phyloP scores from a whole-genome alignment of 345 rosid species.

The Cardamine resedifolia region DNA sequence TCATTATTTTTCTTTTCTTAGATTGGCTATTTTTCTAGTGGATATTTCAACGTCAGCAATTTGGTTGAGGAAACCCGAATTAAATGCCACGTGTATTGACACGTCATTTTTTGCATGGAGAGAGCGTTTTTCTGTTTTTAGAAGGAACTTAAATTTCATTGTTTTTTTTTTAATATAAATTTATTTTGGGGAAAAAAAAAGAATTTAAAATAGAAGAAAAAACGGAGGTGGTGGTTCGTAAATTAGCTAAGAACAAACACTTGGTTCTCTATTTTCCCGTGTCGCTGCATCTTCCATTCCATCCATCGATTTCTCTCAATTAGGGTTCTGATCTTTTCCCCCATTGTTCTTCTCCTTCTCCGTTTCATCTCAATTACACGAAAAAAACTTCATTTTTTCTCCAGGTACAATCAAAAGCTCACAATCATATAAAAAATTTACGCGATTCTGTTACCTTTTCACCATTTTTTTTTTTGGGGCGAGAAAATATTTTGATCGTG shows the following conservation, averaged over 20 bases:
- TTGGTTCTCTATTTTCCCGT: conserved; percentile 34
- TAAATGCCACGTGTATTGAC: conserved; percentile 23
- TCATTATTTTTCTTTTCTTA: too few species aligned
- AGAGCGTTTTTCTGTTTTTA: conserved; percentile 27
- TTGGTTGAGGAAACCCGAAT: not conserved
- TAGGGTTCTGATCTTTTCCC: conserved; percentile 40
- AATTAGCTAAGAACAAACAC: conserved; percentile 41
- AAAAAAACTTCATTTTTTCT: not conserved
- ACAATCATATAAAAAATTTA: not conserved
- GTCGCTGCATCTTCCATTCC: conserved; percentile 28
- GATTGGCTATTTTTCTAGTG: not conserved
- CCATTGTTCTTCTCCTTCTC: conserved; percentile 21
- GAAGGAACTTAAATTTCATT: conserved; percentile 11
- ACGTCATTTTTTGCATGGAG: conserved; percentile 27
- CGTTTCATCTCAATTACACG: conserved; percentile 5
- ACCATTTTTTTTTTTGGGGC: not conserved
- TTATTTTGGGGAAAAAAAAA: not conserved
- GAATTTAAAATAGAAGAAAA: conserved; percentile 17
- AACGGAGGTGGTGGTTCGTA: conserved; percentile 30
- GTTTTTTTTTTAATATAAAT: not conserved
- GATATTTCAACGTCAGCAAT: conserved; percentile 16
- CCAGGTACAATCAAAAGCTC: conserved; percentile 37
- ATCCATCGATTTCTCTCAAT: conserved; percentile 33
- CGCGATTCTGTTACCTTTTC: not conserved
- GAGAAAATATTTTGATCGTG: not conserved